phyloP scores from a whole-genome alignment of 345 rosid genomes.

The Eucalyptus marginata region DNA sequence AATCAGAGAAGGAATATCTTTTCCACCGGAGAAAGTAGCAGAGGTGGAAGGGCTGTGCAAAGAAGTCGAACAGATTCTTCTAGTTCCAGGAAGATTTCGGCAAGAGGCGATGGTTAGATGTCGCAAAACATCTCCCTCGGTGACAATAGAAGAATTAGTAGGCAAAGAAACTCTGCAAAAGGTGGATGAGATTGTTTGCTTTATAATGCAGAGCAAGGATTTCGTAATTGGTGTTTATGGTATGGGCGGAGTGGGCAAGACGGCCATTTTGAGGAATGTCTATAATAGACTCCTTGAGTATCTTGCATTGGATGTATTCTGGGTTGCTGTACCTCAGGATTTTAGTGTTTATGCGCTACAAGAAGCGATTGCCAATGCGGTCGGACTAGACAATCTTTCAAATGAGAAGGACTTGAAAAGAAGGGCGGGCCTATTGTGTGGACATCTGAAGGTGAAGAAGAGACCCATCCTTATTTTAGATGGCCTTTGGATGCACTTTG shows the following conservation, averaged over 20 bases:
- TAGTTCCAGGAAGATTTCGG: background rate
- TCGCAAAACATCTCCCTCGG: too few species aligned
- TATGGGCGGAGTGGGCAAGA: too few species aligned
- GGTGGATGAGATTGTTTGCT: fast-evolving
- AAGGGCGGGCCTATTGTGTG: too few species aligned
- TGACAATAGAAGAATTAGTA: too few species aligned
- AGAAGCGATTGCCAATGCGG: background rate
- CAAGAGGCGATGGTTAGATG: background rate
- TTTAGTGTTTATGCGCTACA: background rate
- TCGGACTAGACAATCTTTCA: background rate
- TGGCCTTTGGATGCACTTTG: too few species aligned
- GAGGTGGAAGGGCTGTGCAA: background rate
- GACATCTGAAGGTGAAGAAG: too few species aligned
- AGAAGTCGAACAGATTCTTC: background rate
- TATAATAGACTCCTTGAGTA: background rate
- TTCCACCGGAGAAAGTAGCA: background rate
- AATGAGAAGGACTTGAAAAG: background rate
- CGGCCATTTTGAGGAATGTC: too few species aligned
- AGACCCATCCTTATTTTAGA: too few species aligned
- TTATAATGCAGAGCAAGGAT: fast-evolving
- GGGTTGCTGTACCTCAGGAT: background rate
- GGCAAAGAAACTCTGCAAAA: too few species aligned
- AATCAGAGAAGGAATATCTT: background rate
- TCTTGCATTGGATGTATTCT: background rate
- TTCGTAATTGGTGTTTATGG: too few species aligned